Evolutionary conservation across 2,329 filamentous ascomycete genomes (phyloP), one percentile per base, ranked within the genome.

Genomic region (Lachnellula occidentalis): DNA sequence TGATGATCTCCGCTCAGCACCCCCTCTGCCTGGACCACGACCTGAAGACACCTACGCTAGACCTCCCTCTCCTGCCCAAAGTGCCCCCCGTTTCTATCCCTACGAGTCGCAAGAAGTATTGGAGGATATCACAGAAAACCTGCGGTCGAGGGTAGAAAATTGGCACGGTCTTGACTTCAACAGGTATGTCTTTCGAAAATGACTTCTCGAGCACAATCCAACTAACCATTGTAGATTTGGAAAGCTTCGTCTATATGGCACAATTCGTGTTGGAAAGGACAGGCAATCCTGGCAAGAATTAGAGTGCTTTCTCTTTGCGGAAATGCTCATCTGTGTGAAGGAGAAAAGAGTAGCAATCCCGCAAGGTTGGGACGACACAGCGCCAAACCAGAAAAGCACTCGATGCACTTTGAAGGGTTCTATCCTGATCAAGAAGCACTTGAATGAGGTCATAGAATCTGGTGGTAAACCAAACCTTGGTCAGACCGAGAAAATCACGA

Each of bases 261-360:
- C 87, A 2, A 83, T 99, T 54, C 86, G 90, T 51, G 94, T 99
- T 21, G 94, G 94, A 64, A 99, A 99, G 73, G 94, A 99, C 71
- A 91, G 91, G 62, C 80, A 92, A 61, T 92, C 92, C 6, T 99
- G 94, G 94, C 94, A 99, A 75, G 94, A 97, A 70, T 75, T 99
- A 53, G 92, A 99, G 70, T 99, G 94, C 71, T 99, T 90, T 70
- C 80, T 99, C 31, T 99, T 99, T 68, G 90, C 88, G 4, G 94
- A 99, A 74, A 99, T 99, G 94, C 87, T 99, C 65, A 99, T 99
- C 61, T 99, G 94, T 68, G 91, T 99, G 58, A 99, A 97, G 73
- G 94, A 97, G 73, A 97, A 96, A 80, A 96, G 92, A 74, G 62
- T 76, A 39, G 65, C 71, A 46, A 69, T 65, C 58, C 77, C 79